Percentiles rank a stretch among this genome's conserved stretches.
Conservation (phyloP, 2,329 filamentous ascomycete species). For the Escovopsis sp. region DNA sequence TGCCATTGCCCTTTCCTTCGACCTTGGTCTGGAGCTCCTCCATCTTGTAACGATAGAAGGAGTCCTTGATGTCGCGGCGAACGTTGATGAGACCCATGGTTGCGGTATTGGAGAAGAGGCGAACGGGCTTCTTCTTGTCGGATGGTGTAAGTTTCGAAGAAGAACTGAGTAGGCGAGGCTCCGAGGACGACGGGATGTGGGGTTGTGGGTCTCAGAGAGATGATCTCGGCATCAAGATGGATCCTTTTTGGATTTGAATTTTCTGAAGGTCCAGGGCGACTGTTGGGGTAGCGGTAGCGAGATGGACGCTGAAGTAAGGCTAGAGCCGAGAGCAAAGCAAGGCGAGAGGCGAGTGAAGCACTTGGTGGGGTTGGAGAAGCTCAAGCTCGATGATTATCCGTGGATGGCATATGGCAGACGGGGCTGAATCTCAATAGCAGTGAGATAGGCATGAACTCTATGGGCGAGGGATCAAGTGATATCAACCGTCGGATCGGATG, state of each 20-base stretch:
- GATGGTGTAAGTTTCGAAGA: not conserved
- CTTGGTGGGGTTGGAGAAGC: constrained; percentile 24
- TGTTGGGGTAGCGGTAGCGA: not conserved
- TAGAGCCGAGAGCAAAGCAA: constrained; percentile 1
- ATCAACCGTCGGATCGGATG: constrained; percentile 88
- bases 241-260: constrained; percentile 8
- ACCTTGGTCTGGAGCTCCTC: constrained; percentile 97
- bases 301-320: constrained; percentile 3
- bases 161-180: not conserved
- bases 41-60: constrained; percentile 99
- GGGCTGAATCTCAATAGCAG: constrained; percentile 31
- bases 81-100: constrained; percentile 97
- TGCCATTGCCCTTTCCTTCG: constrained; percentile 98
- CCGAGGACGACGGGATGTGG: not conserved
- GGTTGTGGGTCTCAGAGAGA: not conserved
- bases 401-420: constrained; percentile 42
- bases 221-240: constrained; percentile 24
- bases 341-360: constrained; percentile 26
- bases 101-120: constrained; percentile 27
- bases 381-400: constrained; percentile 39
- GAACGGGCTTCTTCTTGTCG: not conserved
- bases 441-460: constrained; percentile 44
- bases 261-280: constrained; percentile 9
- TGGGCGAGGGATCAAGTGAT: constrained; percentile 13
- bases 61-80: constrained; percentile 92